Percentiles rank a stretch among this genome's conserved stretches.
These are phyloP conservation scores for Suillus occidentalis DNA, from an alignment of 768 basidiomycete species.

Conservation along the genomic window DNA sequence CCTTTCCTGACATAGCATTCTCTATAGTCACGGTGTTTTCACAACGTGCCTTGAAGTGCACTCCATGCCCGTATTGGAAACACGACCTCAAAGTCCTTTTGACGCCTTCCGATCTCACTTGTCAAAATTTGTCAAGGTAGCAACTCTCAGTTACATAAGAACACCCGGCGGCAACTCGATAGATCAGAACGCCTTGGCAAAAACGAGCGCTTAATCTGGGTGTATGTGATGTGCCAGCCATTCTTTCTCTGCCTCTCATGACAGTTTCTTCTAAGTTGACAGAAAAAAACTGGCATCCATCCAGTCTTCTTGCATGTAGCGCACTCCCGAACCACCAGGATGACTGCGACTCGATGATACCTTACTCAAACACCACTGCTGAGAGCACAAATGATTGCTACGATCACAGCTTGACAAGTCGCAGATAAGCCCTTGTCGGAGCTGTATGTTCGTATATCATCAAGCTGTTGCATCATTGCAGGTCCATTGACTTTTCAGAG, in stretches of 20 bases:
- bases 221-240: background rate
- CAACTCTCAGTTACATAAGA: too few species aligned
- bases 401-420: constrained; percentile 25
- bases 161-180: too few species aligned
- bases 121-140: too few species aligned
- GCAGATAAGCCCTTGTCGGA: constrained; percentile 27
- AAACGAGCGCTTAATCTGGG: background rate
- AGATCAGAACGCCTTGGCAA: too few species aligned
- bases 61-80: too few species aligned
- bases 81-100: too few species aligned
- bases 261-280: background rate
- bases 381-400: constrained; percentile 21
- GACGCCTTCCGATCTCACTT: too few species aligned
- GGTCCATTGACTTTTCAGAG: too few species aligned
- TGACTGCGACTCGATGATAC: background rate
- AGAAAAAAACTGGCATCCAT: background rate
- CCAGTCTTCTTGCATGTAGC: background rate
- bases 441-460: constrained; percentile 17
- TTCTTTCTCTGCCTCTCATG: background rate
- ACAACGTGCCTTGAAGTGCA: too few species aligned
- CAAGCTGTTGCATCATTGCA: too few species aligned
- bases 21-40: too few species aligned
- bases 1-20: too few species aligned
- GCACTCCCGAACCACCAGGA: background rate
- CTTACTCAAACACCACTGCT: background rate